phyloP scores from a whole-genome alignment of 129 eudicot genomes.

The Pittosporum tobira region DNA sequence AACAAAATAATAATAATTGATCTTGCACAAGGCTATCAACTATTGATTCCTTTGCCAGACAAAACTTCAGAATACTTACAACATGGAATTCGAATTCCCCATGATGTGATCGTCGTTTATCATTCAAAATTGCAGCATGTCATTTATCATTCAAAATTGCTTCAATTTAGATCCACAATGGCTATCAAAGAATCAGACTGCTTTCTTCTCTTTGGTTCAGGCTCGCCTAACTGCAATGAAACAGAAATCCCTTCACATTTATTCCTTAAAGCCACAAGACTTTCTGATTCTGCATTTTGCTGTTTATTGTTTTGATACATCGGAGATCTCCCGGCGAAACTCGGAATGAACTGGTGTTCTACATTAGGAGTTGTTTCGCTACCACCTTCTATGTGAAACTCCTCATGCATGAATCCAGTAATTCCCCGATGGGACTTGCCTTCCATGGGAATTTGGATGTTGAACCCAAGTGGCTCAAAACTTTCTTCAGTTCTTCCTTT shows the following conservation, averaged over 20 bases:
- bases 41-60: background rate
- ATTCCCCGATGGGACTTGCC: slow-evolving; percentile 6
- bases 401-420: slow-evolving; percentile 8
- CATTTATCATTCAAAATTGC: slow-evolving; percentile 3
- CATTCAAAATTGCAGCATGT: slow-evolving; percentile 12
- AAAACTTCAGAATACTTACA: background rate
- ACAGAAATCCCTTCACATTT: slow-evolving; percentile 31
- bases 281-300: slow-evolving; percentile 19
- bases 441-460: slow-evolving; percentile 27
- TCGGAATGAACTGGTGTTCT: slow-evolving; percentile 64
- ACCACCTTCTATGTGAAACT: slow-evolving; percentile 22
- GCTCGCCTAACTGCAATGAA: slow-evolving; percentile 53
- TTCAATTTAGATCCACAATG: slow-evolving; percentile 11
- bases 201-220: slow-evolving; percentile 50
- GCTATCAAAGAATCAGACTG: slow-evolving; percentile 24
- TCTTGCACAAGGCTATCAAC: background rate
- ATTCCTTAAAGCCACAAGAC: slow-evolving; percentile 22
- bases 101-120: no score
- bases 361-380: slow-evolving; percentile 20
- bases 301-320: slow-evolving; percentile 15
- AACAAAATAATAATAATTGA: background rate
- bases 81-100: background rate
- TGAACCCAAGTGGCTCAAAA: slow-evolving; percentile 28
- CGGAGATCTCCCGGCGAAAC: slow-evolving; percentile 27
- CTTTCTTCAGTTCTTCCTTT: slow-evolving; percentile 28